phyloP scores from a whole-genome alignment of 768 basidiomycete species.

The Termitomyces sp. region DNA sequence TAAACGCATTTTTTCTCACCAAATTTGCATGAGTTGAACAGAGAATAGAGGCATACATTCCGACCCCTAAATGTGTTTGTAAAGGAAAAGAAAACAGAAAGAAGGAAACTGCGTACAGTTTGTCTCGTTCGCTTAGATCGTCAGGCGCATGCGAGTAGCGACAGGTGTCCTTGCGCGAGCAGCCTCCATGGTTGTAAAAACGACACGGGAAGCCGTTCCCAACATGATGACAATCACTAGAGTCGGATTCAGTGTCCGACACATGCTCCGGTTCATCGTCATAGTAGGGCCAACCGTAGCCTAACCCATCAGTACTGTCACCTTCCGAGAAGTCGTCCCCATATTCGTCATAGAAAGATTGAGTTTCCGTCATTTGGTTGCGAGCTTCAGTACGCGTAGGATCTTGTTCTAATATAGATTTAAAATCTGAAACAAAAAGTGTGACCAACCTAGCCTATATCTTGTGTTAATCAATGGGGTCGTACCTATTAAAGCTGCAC shows the following conservation, averaged over 20 bases:
- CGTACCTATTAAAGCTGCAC: conserved; percentile 23
- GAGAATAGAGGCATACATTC: conserved; percentile 31
- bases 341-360: conserved; percentile 6
- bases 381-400: conserved; percentile 14
- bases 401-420: conserved; percentile 19
- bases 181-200: conserved; percentile 46
- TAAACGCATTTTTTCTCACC: conserved; percentile 38
- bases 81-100: not conserved
- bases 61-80: conserved; percentile 11
- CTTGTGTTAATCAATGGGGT: not conserved
- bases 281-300: conserved; percentile 12
- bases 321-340: not conserved
- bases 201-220: conserved; percentile 45
- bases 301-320: not conserved
- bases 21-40: conserved; percentile 30
- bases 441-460: not conserved
- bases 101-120: conserved; percentile 27
- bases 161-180: conserved; percentile 32
- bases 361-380: conserved; percentile 10
- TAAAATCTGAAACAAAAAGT: conserved; percentile 17
- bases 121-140: conserved; percentile 41
- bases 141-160: conserved; percentile 48
- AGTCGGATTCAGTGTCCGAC: conserved; percentile 37
- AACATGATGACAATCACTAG: conserved; percentile 43
- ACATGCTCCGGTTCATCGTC: conserved; percentile 22